Conservation (phyloP, 140 eudicot species). For the Erigeron philadelphicus region DNA sequence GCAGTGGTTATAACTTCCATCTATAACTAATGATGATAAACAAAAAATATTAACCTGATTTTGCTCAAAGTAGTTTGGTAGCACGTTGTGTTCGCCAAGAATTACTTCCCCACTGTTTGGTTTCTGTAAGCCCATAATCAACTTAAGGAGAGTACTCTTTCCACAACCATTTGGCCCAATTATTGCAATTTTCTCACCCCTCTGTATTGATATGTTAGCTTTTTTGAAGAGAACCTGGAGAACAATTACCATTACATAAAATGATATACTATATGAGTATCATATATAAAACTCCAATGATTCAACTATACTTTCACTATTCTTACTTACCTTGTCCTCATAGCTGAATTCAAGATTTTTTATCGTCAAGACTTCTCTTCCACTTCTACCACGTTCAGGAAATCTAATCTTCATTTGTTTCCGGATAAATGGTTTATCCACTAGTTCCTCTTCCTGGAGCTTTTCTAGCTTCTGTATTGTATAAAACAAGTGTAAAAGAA, state of each 20-base stretch:
- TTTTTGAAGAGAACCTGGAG: slow-evolving; percentile 57
- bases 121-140: slow-evolving; percentile 67
- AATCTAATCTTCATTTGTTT: slow-evolving; percentile 94
- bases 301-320: not conserved
- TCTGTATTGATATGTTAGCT: slow-evolving; percentile 64
- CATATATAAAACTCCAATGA: not conserved
- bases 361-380: slow-evolving; percentile 54
- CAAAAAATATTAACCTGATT: slow-evolving; percentile 55
- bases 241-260: slow-evolving; percentile 3
- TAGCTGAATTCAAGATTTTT: slow-evolving; percentile 67
- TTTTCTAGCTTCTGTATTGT: slow-evolving; percentile 80
- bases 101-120: slow-evolving; percentile 65
- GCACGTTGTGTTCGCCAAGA: slow-evolving; percentile 87
- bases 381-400: slow-evolving; percentile 97
- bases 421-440: slow-evolving; percentile 89
- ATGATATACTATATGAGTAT: not conserved
- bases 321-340: slow-evolving; percentile 62
- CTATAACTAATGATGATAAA: not conserved
- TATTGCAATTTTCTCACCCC: slow-evolving; percentile 95
- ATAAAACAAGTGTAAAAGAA: slow-evolving; percentile 14
- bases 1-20: too few species aligned
- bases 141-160: slow-evolving; percentile 77
- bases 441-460: slow-evolving; percentile 89
- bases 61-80: slow-evolving; percentile 96
- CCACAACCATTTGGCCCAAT: slow-evolving; percentile 98